Evolutionary conservation across 2,329 filamentous ascomycete species (phyloP), one percentile per base, ranked within the genome.

Genomic region (Xylariaceae sp.): DNA sequence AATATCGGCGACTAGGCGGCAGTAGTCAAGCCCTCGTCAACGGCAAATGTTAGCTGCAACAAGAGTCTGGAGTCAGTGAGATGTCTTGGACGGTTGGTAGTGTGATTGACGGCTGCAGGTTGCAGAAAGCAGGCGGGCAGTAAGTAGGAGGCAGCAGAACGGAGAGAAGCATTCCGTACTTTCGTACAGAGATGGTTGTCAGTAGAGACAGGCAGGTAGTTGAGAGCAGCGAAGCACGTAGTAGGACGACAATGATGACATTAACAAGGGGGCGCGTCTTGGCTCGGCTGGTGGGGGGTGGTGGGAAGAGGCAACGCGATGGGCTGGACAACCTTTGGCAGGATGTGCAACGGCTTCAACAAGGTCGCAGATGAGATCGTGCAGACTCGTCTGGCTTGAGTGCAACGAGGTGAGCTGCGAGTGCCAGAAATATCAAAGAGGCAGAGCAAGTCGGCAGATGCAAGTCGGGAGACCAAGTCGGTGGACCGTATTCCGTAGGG

Each of bases 101-200:
- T 59, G 70, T 23, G 15, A 11, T n/a, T 71, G 70, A 72, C 69
- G 70, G 72, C 73, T 73, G 73, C 71, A 73, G 70, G 68, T 60
- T 55, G 63, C 57, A 64, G 61, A 30, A 5, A 30, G 23, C 23
- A 30, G 23, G 23, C 23, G 23, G 23, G 23, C 23, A 30, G 23
- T 30, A 30, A 5, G 23, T 30, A 30, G 23, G 23, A 62, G 64
- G 63, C 64, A 65, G 62, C 57, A 61, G 63, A 65, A 63, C 58
- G 62, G 56, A 57, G 53, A 30, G 23, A 30, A 30, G 23, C 23
- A 30, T 4, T 30, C 23, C 23, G 23, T 30, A 30, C 23, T 30
- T 30, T 30, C 23, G 23, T 30, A 30, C 23, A 30, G 23, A 30
- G 23, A 30, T 30, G 23, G 23, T 5, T 30, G 23, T 30, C 23